Evolutionary conservation across 441 rosid genomes (phyloP).

Genomic region (Erodium texanum): DNA sequence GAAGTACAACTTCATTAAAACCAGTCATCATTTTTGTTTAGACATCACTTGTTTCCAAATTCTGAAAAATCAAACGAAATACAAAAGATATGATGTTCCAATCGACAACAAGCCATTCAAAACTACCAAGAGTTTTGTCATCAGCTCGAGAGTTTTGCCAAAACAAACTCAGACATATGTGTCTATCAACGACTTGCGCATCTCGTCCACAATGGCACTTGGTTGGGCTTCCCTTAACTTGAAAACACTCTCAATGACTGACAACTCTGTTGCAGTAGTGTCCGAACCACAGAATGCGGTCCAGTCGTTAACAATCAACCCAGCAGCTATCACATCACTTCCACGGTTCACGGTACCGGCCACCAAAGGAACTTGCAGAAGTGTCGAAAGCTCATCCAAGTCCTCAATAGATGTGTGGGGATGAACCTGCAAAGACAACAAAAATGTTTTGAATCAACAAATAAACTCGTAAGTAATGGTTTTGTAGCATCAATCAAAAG

Average conservation of each 20-base stretch:
- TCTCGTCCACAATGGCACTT: constrained; percentile 65
- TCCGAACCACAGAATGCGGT: constrained; percentile 80
- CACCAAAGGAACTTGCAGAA: constrained; percentile 78
- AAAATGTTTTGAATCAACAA: not conserved
- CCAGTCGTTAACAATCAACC: constrained; percentile 88
- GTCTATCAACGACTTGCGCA: constrained; percentile 88
- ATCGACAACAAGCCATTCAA: not conserved
- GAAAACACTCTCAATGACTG: constrained; percentile 81
- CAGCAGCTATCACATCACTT: constrained; percentile 72
- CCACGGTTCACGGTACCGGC: constrained; percentile 95
- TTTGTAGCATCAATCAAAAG: not conserved
- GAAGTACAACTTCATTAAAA: too few relatives aligned
- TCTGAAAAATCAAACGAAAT: too few relatives aligned
- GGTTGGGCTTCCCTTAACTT: constrained; percentile 89
- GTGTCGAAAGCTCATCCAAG: constrained; percentile 81
- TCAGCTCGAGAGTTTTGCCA: too few relatives aligned
- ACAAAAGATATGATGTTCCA: not conserved
- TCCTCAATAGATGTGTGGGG: constrained; percentile 85
- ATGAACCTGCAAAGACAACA: constrained; percentile 48
- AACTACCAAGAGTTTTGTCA: too few relatives aligned
- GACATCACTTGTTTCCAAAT: too few relatives aligned
- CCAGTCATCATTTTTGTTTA: too few relatives aligned
- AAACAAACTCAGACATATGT: constrained; percentile 44
- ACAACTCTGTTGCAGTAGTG: constrained; percentile 81
- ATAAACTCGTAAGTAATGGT: not conserved